Conservation (phyloP, 2,329 filamentous ascomycete species). For the Davidsoniella virescens region DNA sequence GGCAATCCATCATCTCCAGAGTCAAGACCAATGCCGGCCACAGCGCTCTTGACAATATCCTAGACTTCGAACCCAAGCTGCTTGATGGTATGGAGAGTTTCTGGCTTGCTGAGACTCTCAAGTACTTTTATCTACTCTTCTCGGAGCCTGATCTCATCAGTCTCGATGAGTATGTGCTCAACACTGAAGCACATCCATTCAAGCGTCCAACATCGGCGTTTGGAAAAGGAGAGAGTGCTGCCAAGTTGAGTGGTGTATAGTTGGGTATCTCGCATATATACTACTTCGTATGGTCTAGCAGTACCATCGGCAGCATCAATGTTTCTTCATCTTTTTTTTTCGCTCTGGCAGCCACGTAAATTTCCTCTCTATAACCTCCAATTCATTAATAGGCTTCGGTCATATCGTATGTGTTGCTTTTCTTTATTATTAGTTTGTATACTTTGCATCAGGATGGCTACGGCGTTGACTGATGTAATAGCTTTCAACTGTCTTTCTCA, state of each 20-base stretch:
- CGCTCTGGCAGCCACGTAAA: not conserved
- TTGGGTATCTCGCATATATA: too few species aligned
- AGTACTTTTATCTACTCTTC: constrained; percentile 81
- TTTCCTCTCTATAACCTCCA: too few species aligned
- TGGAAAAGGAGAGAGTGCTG: constrained; percentile 8
- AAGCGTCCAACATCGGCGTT: constrained; percentile 24
- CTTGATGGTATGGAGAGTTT: constrained; percentile 69
- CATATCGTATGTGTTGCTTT: too few species aligned
- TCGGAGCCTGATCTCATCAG: constrained; percentile 48
- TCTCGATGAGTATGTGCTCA: constrained; percentile 52
- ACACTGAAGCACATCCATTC: constrained; percentile 47
- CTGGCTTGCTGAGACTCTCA: constrained; percentile 80
- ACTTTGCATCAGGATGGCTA: too few species aligned
- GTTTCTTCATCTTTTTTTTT: not conserved
- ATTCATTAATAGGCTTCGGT: too few species aligned
- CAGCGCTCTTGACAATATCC: constrained; percentile 53
- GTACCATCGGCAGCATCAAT: not conserved
- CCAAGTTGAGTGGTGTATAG: not conserved
- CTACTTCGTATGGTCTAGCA: too few species aligned
- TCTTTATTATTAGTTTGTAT: too few species aligned
- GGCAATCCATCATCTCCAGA: constrained; percentile 48
- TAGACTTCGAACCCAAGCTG: constrained; percentile 24
- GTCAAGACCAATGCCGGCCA: constrained; percentile 53
- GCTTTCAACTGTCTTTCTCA: too few species aligned
- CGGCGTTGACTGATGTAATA: too few species aligned